Base-by-base conservation (phyloP, 768 basidiomycete species). In the Gelatoporia subvermispora region DNA sequence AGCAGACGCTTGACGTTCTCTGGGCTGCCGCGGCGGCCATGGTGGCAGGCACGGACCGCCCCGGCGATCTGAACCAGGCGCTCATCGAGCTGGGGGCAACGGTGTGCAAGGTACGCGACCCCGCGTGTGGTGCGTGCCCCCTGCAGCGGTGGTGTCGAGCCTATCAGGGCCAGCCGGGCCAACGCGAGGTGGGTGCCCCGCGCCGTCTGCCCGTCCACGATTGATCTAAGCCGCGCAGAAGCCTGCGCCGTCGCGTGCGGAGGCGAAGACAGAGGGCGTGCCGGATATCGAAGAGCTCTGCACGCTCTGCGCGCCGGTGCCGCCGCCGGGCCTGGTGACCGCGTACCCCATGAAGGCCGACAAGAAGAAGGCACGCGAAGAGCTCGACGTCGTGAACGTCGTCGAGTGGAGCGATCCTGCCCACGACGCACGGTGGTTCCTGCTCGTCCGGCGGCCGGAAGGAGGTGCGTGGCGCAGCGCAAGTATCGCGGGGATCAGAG, bases 1-100 rank as follows among this genome's bases (percentile, higher is more conserved):
- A 93, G 62, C 59, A 69, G 10, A 85, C 88, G 0, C 76, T 89
- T 44, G 84, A 92, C 57, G 65, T 88, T 45, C 69, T 97, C n/a
- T 96, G 93, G 93, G 66, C 72, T 4, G 84, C 79, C 4, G 93
- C 93, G 1, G 72, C 72, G 35, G 73, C 72, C 2, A 76, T 96
- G 63, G 85, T 96, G 9, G 66, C 78, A 35, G 70, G 54, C 11
- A 61, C 72, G 42, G 73, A 77, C 28, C 64, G 75, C 52, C 79
- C 92, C 0, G 91, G 93, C 16, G 89, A 94, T 62, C 74, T 93
- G 54, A 95, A 95, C 60, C 88, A 96, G 68, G 93, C 89, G 13
- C 73, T 98, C 43, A 97, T 97, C 64, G 94, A 98, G 62, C 80
- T 97, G 7, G 94, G 94, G 42, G 89, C 88, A 62, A 95, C 92